Conservation (phyloP, 257 asterid species). For the Solanum raphanifolium region DNA sequence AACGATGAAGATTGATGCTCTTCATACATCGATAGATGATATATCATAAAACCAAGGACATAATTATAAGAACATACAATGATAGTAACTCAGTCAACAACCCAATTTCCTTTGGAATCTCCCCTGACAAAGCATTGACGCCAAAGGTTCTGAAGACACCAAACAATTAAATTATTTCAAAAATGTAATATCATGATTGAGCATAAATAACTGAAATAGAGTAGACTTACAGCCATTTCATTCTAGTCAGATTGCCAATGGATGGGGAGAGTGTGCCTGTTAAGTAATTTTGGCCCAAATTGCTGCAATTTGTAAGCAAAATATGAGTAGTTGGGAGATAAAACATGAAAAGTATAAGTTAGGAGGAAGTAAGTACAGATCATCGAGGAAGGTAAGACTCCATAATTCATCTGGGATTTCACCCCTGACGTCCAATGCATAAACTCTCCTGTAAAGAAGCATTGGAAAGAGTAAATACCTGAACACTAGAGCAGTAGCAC, state of each 20-base stretch:
- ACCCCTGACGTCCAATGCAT: constrained; percentile 28
- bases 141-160: constrained; percentile 32
- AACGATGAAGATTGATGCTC: not conserved
- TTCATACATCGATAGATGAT: not conserved
- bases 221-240: constrained; percentile 54
- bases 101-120: constrained; percentile 65
- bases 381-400: constrained; percentile 38
- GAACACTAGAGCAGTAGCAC: not conserved
- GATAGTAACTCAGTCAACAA: constrained; percentile 39
- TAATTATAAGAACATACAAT: constrained; percentile 20
- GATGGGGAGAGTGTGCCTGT: constrained; percentile 54
- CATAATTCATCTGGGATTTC: constrained; percentile 49
- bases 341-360: not conserved
- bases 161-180: not conserved
- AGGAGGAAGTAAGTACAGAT: constrained; percentile 18
- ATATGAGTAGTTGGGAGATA: not conserved
- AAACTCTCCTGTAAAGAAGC: constrained; percentile 34
- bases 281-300: constrained; percentile 46
- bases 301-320: constrained; percentile 23
- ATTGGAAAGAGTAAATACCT: not conserved
- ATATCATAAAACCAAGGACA: not conserved
- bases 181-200: not conserved
- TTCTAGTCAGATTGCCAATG: constrained; percentile 41
- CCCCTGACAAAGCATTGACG: constrained; percentile 57
- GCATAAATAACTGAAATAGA: not conserved